These are phyloP conservation scores for Trametes sp. DNA, from an alignment of 1,284 basidiomycete species.

Conservation along the genomic window DNA sequence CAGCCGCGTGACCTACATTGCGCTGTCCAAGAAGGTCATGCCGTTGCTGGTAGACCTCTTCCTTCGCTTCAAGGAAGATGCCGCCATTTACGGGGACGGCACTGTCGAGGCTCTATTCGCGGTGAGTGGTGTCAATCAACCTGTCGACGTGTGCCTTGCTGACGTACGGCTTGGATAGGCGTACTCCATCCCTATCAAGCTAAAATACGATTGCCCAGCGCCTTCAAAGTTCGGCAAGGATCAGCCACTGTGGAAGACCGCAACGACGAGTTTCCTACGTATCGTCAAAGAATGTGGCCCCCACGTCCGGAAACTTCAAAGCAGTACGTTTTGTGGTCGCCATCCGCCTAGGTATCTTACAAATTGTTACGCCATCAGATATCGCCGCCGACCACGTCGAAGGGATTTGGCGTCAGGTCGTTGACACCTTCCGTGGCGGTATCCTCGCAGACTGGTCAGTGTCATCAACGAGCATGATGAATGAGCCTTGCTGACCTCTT, in stretches of 20 bases:
- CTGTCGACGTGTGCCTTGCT: not conserved
- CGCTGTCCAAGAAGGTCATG: conserved; percentile 87
- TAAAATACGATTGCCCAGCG: conserved; percentile 94
- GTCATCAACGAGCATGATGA: not conserved
- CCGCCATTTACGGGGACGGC: conserved; percentile 79
- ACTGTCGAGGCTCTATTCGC: conserved; percentile 86
- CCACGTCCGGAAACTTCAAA: conserved; percentile 56
- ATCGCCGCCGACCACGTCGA: conserved; percentile 70
- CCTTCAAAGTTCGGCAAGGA: conserved; percentile 88
- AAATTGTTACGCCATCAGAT: conserved; percentile 43
- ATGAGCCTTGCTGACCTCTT: conserved; percentile 3
- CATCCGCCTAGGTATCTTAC: too few species aligned
- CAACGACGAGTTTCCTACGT: conserved; percentile 73
- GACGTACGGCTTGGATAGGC: conserved; percentile 57
- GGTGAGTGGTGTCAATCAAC: conserved; percentile 52
- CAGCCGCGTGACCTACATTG: conserved; percentile 86
- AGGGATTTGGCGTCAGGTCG: conserved; percentile 86
- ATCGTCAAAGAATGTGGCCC: conserved; percentile 71
- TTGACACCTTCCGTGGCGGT: conserved; percentile 84
- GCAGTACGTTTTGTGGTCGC: conserved; percentile 46
- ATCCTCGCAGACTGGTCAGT: conserved; percentile 87
- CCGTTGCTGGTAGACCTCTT: conserved; percentile 80
- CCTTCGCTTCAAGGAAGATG: conserved; percentile 65
- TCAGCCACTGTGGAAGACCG: conserved; percentile 91
- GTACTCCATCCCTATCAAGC: conserved; percentile 88